Evolutionary conservation across 1,284 basidiomycete genomes (phyloP).

Genomic region (Athelia sp.): DNA sequence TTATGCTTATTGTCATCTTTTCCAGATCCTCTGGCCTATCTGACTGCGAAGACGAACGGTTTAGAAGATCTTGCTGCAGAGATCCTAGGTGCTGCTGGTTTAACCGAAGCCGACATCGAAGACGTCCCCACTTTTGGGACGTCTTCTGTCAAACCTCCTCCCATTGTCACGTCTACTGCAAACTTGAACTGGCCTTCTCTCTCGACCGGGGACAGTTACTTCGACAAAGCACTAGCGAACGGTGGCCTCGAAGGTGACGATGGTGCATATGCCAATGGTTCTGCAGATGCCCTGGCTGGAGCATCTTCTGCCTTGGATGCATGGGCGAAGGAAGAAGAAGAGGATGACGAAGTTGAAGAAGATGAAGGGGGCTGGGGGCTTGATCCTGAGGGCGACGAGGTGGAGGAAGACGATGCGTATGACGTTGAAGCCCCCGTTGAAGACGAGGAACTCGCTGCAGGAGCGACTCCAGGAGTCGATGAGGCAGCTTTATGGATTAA

Average conservation of each 20-base stretch:
- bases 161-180: slow-evolving; percentile 71
- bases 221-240: slow-evolving; percentile 88
- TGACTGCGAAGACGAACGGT: slow-evolving; percentile 94
- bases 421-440: slow-evolving; percentile 50
- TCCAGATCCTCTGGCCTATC: slow-evolving; percentile 88
- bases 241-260: slow-evolving; percentile 68
- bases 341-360: slow-evolving; percentile 56
- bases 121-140: slow-evolving; percentile 67
- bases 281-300: slow-evolving; percentile 58
- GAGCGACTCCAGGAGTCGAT: slow-evolving; percentile 78
- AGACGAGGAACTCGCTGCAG: slow-evolving; percentile 67
- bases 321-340: slow-evolving; percentile 78
- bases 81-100: slow-evolving; percentile 85
- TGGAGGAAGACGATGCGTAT: slow-evolving; percentile 50
- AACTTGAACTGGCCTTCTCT: slow-evolving; percentile 87
- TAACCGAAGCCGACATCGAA: slow-evolving; percentile 85
- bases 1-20: slow-evolving; percentile 3
- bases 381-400: slow-evolving; percentile 75
- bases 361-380: slow-evolving; percentile 91
- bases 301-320: slow-evolving; percentile 76
- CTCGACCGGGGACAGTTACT: slow-evolving; percentile 86
- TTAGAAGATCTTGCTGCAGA: slow-evolving; percentile 87
- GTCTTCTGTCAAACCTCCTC: slow-evolving; percentile 72
- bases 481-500: slow-evolving; percentile 93
- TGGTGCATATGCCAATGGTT: slow-evolving; percentile 64